Conservation (phyloP, 768 basidiomycete species). For the Leccinum aurantiacum region DNA sequence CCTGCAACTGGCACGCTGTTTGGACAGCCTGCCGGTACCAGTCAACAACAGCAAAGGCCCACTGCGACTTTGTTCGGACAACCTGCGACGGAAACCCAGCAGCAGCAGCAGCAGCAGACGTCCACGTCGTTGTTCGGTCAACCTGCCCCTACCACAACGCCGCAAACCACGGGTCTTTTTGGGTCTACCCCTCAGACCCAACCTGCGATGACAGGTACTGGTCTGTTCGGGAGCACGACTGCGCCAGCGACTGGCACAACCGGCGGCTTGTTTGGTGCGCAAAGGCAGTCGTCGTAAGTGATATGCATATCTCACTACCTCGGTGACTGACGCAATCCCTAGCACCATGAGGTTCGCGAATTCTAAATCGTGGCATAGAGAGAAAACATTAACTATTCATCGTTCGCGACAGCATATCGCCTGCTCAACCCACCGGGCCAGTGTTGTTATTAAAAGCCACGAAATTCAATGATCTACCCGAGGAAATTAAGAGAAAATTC, state of each 20-base stretch:
- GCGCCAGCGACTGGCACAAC: conserved; percentile 4
- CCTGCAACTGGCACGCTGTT: conserved; percentile 34
- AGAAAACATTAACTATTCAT: conserved; percentile 1
- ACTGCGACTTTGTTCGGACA: conserved; percentile 32
- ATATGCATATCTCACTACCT: not conserved
- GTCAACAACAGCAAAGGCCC: conserved; percentile 29
- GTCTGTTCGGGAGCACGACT: conserved; percentile 30
- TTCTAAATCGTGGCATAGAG: not conserved
- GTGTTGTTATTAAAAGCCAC: conserved; percentile 48
- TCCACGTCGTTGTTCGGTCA: conserved; percentile 40
- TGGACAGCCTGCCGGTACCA: conserved; percentile 33
- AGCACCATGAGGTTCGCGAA: conserved; percentile 30
- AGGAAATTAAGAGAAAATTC: conserved; percentile 59
- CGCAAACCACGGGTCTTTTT: conserved; percentile 21
- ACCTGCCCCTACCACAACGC: conserved; percentile 18
- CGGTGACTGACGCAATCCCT: not conserved
- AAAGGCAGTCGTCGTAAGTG: conserved; percentile 35
- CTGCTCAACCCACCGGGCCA: conserved; percentile 30
- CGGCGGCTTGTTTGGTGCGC: conserved; percentile 27
- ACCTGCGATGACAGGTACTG: conserved; percentile 10
- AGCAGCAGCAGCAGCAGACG: conserved; percentile 35
- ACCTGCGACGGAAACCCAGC: conserved; percentile 33
- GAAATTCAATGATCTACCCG: conserved; percentile 83
- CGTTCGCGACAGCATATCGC: conserved; percentile 26
- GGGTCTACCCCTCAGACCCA: conserved; percentile 23